Conservation (phyloP, 495 filamentous ascomycete genomes). For the Hypoxylon intermedium region DNA sequence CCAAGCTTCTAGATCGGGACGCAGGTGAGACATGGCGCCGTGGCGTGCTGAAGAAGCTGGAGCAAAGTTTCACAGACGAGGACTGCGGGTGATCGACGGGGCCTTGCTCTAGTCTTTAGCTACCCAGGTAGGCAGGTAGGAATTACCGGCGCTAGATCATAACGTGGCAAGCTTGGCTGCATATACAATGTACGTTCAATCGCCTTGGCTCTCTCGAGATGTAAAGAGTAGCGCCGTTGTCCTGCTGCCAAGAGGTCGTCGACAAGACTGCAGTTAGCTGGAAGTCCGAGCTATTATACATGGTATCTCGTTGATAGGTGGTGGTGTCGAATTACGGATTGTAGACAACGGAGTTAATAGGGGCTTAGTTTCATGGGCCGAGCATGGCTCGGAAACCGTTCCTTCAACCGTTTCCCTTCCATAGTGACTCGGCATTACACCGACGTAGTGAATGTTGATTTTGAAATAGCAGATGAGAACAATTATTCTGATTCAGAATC, state of each 20-base stretch:
- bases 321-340: not conserved
- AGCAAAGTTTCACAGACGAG: constrained; percentile 19
- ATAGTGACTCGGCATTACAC: not conserved
- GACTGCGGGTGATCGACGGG: constrained; percentile 36
- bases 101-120: constrained; percentile 17
- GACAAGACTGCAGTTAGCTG: constrained; percentile 8
- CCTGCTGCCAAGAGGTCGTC: constrained; percentile 4
- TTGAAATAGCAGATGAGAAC: too few species aligned
- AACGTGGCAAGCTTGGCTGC: constrained; percentile 33
- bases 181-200: constrained; percentile 21
- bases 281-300: constrained; percentile 21
- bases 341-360: constrained; percentile 7
- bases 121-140: too few species aligned
- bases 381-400: not conserved
- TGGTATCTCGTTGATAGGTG: not conserved
- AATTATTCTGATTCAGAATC: not conserved
- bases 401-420: not conserved
- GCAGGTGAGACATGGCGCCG: constrained; percentile 17
- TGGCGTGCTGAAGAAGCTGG: constrained; percentile 22
- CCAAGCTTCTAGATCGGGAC: constrained; percentile 21
- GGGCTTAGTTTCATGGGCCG: not conserved
- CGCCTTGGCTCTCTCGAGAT: constrained; percentile 22
- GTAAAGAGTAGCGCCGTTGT: not conserved
- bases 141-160: constrained; percentile 26
- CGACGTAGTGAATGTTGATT: not conserved